Base-by-base conservation (phyloP, 2,329 filamentous ascomycete species). In the Colletotrichum tanaceti region DNA sequence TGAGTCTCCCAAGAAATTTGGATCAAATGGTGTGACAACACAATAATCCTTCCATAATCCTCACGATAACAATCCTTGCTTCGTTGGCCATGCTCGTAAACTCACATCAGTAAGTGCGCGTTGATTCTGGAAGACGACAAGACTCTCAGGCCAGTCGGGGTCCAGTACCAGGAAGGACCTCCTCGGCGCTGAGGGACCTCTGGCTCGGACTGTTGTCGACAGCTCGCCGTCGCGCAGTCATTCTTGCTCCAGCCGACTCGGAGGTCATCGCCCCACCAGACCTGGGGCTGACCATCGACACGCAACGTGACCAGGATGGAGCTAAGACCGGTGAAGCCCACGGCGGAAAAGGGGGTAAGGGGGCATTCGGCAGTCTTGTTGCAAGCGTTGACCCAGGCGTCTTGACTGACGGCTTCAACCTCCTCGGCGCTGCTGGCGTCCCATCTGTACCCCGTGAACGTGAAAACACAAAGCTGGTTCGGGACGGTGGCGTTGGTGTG, bases 191-290 rank as follows among this genome's bases (percentile, higher is more conserved):
- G 35, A 16, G 44, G 7, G 13, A 10, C 44, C 1, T 38, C 35
- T 3, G 43, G 47, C 18, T 32, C 47, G 39, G 49, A 22, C n/a
- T 65, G 54, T 24, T 35, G 49, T 46, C 80, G 80, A 58, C 80
- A 82, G 49, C 71, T 71, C 7, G 77, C 76, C 50, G 80, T 79
- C 28, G 78, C 74, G 66, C 80, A 82, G 53, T 74, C 78, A 65
- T 81, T 82, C 71, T 82, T 79, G 20, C 73, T 80, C 80, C 80
- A 82, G 53, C 80, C 79, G 50, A 81, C 72, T 22, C 74, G 74
- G 66, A 82, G 75, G 65, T 82, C 80, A 60, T 82, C 80, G 32
- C 75, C 79, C 80, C 80, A 82, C 80, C 80, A 82, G 38, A 78
- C 74, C 63, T 79, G 77, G 32, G 80, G 72, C 35, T 81, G 74